Conservation (phyloP, 2,329 filamentous ascomycete species). For the Elsinoe perseae region DNA sequence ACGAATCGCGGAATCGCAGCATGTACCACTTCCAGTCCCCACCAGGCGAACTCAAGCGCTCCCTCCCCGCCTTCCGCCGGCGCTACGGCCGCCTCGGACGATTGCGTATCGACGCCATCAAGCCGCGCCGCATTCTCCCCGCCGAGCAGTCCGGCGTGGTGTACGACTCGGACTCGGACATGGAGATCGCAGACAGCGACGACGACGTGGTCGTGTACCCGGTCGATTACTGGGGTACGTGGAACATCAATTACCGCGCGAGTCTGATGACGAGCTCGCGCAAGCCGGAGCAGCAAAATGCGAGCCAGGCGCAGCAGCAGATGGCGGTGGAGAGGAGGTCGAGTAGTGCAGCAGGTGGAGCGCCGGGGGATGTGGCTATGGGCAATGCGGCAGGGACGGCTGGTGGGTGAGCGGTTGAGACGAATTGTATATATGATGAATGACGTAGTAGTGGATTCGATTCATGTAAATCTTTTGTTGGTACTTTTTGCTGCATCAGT, state of each 20-base stretch:
- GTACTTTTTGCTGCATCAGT: conserved; percentile 18
- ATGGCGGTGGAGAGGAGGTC: conserved; percentile 15
- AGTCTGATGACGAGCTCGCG: conserved; percentile 33
- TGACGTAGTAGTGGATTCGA: conserved; percentile 8
- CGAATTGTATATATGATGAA: conserved; percentile 11
- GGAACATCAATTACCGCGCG: conserved; percentile 51
- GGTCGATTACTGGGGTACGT: conserved; percentile 59
- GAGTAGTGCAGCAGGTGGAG: conserved; percentile 13
- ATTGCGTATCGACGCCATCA: conserved; percentile 67
- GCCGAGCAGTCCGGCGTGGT: conserved; percentile 27
- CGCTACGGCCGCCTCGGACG: conserved; percentile 78
- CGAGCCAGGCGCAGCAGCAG: background rate
- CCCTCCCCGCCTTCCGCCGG: conserved; percentile 63
- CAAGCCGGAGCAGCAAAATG: conserved; percentile 13
- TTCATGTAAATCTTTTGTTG: conserved; percentile 17
- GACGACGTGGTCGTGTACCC: conserved; percentile 68
- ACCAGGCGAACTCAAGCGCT: conserved; percentile 16
- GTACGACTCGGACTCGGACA: conserved; percentile 65
- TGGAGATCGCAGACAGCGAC: conserved; percentile 58
- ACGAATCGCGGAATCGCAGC: conserved; percentile 23
- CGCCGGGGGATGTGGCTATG: conserved; percentile 17
- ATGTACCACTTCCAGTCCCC: conserved; percentile 21
- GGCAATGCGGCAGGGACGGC: conserved; percentile 17
- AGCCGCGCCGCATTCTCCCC: conserved; percentile 22
- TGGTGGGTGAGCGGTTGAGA: background rate